phyloP scores from a whole-genome alignment of 495 filamentous ascomycete genomes.

The Extremus antarcticus region DNA sequence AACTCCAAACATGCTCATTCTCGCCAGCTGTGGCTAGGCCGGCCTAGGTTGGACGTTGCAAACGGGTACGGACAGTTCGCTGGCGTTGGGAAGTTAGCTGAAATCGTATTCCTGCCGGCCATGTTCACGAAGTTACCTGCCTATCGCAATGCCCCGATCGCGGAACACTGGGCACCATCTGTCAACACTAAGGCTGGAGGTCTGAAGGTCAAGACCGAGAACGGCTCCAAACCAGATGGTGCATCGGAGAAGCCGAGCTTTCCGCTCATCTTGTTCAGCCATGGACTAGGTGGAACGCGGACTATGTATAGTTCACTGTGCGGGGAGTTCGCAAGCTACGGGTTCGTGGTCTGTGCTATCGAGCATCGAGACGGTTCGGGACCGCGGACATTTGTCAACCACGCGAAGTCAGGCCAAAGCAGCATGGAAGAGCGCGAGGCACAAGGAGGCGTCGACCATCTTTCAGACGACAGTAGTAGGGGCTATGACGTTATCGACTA shows the following conservation, averaged over 20 bases:
- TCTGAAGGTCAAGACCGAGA: conserved; percentile 23
- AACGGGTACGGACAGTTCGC: conserved; percentile 46
- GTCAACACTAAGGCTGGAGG: conserved; percentile 19
- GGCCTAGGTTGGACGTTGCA: conserved; percentile 37
- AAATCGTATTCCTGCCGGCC: conserved; percentile 38
- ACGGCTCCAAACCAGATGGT: conserved; percentile 22
- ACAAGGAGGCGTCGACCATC: conserved; percentile 24
- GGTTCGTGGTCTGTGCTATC: conserved; percentile 37
- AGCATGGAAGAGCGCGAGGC: conserved; percentile 22
- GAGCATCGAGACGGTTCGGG: conserved; percentile 38
- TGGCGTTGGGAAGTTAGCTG: conserved; percentile 32
- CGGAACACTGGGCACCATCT: conserved; percentile 34
- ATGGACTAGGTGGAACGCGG: conserved; percentile 36
- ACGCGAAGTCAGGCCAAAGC: conserved; percentile 22
- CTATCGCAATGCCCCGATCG: conserved; percentile 40
- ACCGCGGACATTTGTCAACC: conserved; percentile 33
- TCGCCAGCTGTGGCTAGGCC: conserved; percentile 44
- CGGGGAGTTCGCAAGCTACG: conserved; percentile 37
- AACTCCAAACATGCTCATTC: conserved; percentile 26
- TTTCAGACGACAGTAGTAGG: conserved; percentile 18
- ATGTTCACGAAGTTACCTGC: conserved; percentile 50
- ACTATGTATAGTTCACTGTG: conserved; percentile 37
- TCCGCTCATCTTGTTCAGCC: conserved; percentile 37
- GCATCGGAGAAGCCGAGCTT: conserved; percentile 28
- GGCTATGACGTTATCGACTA: conserved; percentile 34